A percentile compares a stretch with the other conserved stretches of the same genome.
phyloP scores from a whole-genome alignment of 306 rosid species.

The Lotus japonicus region DNA sequence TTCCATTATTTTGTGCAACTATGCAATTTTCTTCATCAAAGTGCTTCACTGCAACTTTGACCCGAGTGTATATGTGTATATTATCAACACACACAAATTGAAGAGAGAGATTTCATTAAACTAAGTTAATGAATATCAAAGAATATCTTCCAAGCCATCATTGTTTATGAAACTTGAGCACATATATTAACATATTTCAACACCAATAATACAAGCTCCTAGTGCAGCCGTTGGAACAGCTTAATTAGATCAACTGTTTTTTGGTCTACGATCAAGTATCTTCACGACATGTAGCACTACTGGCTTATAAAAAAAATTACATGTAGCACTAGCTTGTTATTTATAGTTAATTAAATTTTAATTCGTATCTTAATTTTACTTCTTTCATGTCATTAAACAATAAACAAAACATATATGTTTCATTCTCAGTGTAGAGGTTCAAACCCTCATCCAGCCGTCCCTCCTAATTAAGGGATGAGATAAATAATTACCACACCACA shows the following conservation, averaged over 20 bases:
- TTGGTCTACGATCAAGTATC: neutral
- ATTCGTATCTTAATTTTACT: no score
- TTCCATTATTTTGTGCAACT: conserved; percentile 23
- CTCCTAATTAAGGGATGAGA: no score
- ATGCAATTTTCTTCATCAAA: conserved; percentile 23
- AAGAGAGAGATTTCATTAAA: neutral
- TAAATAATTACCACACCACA: no score
- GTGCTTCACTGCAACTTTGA: conserved; percentile 26
- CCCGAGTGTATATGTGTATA: neutral
- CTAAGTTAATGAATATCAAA: neutral
- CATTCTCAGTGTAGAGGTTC: no score
- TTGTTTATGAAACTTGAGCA: neutral
- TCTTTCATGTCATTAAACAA: neutral
- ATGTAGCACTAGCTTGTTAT: no score
- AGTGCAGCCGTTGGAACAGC: neutral
- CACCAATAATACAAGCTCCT: neutral
- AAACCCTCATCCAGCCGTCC: no score
- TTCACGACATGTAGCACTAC: neutral
- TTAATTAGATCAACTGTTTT: neutral
- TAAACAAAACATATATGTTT: no score
- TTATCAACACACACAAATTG: neutral
- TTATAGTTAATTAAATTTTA: neutral
- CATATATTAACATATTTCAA: neutral
- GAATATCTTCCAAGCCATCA: conserved; percentile 14
- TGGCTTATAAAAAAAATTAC: no score